Percentiles rank a stretch among this genome's conserved stretches.
Conservation (phyloP, 495 filamentous ascomycete genomes). For the Penicillium subrubescens region DNA sequence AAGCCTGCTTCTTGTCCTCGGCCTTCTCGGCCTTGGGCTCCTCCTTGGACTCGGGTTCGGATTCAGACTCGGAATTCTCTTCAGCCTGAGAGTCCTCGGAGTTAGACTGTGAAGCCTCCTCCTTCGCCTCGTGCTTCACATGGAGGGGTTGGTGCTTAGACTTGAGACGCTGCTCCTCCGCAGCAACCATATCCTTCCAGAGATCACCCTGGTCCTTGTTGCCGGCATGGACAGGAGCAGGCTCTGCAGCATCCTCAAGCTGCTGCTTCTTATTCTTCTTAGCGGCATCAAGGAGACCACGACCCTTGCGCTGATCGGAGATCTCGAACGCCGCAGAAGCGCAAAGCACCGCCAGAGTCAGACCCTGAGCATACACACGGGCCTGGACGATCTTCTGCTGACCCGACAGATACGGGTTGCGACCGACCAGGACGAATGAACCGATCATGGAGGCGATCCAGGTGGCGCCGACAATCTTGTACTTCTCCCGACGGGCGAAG, state of each 20-base stretch:
- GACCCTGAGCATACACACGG: conserved; percentile 94
- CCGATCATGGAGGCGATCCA: conserved; percentile 85
- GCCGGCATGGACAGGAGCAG: conserved; percentile 68
- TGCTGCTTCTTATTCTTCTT: conserved; percentile 72
- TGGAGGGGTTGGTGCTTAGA: conserved; percentile 54
- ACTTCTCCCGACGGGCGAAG: conserved; percentile 78
- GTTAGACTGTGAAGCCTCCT: conserved; percentile 4
- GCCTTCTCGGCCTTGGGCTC: conserved; percentile 16
- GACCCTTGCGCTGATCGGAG: conserved; percentile 72
- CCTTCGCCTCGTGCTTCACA: conserved; percentile 30
- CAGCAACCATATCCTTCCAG: conserved; percentile 86
- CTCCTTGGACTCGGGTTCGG: conserved; percentile 12
- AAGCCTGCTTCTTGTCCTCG: conserved; percentile 22
- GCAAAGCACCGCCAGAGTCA: conserved; percentile 86
- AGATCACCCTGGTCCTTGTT: conserved; percentile 76
- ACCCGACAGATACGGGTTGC: conserved; percentile 73
- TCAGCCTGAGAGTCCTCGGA: conserved; percentile 10
- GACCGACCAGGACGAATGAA: conserved; percentile 73
- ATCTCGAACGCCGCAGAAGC: conserved; percentile 90
- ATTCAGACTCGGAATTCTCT: conserved; percentile 11
- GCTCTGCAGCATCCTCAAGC: conserved; percentile 44
- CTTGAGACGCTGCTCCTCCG: conserved; percentile 70
- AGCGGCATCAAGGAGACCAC: conserved; percentile 51
- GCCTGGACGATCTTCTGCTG: conserved; percentile 96
- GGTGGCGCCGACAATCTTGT: conserved; percentile 80